phyloP scores from a whole-genome alignment of 2,329 filamentous ascomycete species.

The Hortaea werneckii region DNA sequence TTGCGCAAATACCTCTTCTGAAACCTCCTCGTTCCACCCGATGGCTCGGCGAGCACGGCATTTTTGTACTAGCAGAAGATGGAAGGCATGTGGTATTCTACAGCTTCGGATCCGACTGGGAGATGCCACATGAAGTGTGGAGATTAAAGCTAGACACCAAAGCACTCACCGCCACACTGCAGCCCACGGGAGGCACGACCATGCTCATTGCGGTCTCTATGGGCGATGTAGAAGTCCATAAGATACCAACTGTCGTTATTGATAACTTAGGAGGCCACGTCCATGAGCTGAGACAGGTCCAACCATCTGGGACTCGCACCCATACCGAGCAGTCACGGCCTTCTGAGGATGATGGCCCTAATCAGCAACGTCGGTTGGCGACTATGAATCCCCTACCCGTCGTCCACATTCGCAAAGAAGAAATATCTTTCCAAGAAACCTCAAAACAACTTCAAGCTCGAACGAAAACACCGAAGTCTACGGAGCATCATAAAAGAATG shows the following conservation, averaged over 20 bases:
- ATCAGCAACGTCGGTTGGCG: background rate
- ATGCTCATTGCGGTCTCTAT: conserved; percentile 1
- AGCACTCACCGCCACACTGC: background rate
- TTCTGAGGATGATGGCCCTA: background rate
- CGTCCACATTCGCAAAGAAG: background rate
- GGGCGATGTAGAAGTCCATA: background rate
- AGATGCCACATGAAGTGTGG: conserved; percentile 9
- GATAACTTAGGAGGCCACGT: conserved; percentile 6
- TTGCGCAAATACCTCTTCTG: conserved; percentile 6
- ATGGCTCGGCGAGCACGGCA: conserved; percentile 15
- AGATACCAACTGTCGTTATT: conserved; percentile 5
- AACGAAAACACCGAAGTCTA: background rate
- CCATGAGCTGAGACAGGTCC: background rate
- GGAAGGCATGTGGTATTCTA: conserved; percentile 14
- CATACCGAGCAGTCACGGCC: background rate
- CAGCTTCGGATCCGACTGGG: conserved; percentile 9
- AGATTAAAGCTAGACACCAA: conserved; percentile 2
- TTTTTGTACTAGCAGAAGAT: conserved; percentile 12
- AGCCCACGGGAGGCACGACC: background rate
- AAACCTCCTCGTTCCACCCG: conserved; percentile 6
- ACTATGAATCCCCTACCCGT: conserved; percentile 1
- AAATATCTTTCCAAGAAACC: conserved; percentile 2
- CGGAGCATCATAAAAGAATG: background rate
- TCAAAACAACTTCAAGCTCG: conserved; percentile 6
- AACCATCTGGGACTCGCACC: background rate